Evolutionary conservation across 495 filamentous ascomycete species (phyloP), one percentile per base, ranked within the genome.

Genomic region (Hypoxylon intermedium): DNA sequence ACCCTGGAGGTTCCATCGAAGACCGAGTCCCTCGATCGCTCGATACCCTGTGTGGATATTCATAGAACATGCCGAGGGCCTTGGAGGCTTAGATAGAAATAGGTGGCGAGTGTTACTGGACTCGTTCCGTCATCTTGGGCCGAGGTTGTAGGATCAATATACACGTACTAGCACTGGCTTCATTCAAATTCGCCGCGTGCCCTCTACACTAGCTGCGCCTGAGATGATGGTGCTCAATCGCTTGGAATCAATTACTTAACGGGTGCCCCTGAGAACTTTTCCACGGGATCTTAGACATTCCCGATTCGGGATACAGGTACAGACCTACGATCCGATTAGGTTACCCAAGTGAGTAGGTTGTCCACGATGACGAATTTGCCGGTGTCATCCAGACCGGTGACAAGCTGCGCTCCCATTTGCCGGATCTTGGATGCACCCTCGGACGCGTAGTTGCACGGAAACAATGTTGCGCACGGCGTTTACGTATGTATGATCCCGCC

Each of bases 1-100:
- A 38, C 53, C 41, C 46, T 58, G 19, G 47, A 58, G 26, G 60
- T 58, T 63, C 31, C 47, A 60, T 53, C 13, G 19, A 38, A 47
- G 18, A 37, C 20, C 13, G 19, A 53, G 48, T 52, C 37, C 42
- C 53, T 58, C 43, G 41, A 58, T 58, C 48, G 42, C 13, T 37
- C 34, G 41, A 53, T 53, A 51, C n/a, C 18, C 43, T 40, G 47
- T 23, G 33, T 37, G 34, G 31, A 23, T 33, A 45, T 33, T 6
- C 1, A 40, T 36, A 16, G 3, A 40, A 34, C 43, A 34, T 9
- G 5, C 49, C 48, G 46, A 42, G 53, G 41, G 3, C 53, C 41
- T 44, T 45, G 42, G 18, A 31, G 28, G 36, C 24, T 26, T 58
- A 41, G 7, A 20, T 7, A 31, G 15, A 49, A 9, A 23, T 13